Evolutionary conservation across 1,284 basidiomycete genomes (phyloP).

Genomic region (Leccinum griseonigrum): DNA sequence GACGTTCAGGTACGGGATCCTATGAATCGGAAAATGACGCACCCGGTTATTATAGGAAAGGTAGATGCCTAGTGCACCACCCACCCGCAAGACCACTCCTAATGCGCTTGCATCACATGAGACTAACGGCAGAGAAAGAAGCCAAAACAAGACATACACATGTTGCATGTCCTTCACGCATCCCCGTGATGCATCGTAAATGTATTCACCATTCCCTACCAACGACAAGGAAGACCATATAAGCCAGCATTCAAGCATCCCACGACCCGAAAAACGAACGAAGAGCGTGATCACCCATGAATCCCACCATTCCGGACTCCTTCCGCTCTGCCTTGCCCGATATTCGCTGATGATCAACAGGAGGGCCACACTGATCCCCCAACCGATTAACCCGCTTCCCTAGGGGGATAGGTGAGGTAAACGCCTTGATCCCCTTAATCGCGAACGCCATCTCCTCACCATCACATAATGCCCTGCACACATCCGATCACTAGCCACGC

Average conservation of each 20-base stretch:
- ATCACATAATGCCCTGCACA: slow-evolving; percentile 91
- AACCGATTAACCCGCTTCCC: slow-evolving; percentile 85
- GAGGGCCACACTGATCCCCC: slow-evolving; percentile 82
- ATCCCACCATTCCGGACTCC: slow-evolving; percentile 90
- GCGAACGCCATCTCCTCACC: slow-evolving; percentile 38
- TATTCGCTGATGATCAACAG: slow-evolving; percentile 79
- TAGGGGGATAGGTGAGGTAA: slow-evolving; percentile 14
- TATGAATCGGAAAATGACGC: slow-evolving; percentile 8
- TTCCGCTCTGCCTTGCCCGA: slow-evolving; percentile 72
- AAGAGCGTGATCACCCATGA: slow-evolving; percentile 86
- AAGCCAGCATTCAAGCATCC: not conserved
- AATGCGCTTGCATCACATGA: slow-evolving; percentile 34
- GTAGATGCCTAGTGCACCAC: slow-evolving; percentile 86
- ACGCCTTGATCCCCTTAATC: not conserved
- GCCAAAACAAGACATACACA: slow-evolving; percentile 54
- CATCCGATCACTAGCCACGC: slow-evolving; percentile 88
- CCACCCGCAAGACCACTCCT: slow-evolving; percentile 76
- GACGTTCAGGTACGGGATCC: not conserved
- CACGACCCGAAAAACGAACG: slow-evolving; percentile 48
- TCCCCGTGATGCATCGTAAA: slow-evolving; percentile 89
- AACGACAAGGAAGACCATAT: not conserved
- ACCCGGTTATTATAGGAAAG: slow-evolving; percentile 80
- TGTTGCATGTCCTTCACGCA: slow-evolving; percentile 90
- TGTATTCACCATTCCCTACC: slow-evolving; percentile 68
- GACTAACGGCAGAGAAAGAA: not conserved